Percentiles rank a stretch among this genome's conserved stretches.
phyloP scores from a whole-genome alignment of 768 basidiomycete species.

The Mycena latifolia region DNA sequence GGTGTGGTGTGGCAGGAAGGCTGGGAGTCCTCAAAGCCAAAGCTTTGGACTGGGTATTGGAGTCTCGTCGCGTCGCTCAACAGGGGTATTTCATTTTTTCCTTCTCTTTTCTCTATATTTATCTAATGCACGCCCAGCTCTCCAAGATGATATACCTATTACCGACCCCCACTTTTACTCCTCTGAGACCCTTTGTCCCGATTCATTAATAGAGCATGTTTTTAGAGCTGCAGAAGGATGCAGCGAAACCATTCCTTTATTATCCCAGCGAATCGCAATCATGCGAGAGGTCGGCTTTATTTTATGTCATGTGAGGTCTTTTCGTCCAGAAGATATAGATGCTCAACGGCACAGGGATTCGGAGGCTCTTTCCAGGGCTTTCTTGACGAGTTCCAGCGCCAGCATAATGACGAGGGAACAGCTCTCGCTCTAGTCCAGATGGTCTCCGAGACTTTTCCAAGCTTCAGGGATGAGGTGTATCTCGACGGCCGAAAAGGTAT shows the following conservation, averaged over 20 bases:
- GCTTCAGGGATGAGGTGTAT: slow-evolving; percentile 78
- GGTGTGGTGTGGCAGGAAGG: slow-evolving; percentile 83
- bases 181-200: slow-evolving; percentile 76
- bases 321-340: background rate
- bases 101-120: slow-evolving; percentile 13
- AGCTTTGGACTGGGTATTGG: slow-evolving; percentile 88
- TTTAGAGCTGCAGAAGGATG: slow-evolving; percentile 73
- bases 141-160: slow-evolving; percentile 82
- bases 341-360: slow-evolving; percentile 18
- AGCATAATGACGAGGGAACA: slow-evolving; percentile 67
- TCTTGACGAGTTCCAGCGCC: slow-evolving; percentile 68
- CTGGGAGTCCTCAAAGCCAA: slow-evolving; percentile 66
- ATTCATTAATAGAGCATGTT: slow-evolving; percentile 73
- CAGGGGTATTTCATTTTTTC: slow-evolving; percentile 62
- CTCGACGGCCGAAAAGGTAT: slow-evolving; percentile 72
- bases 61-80: slow-evolving; percentile 87
- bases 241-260: slow-evolving; percentile 75
- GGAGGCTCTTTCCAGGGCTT: slow-evolving; percentile 69
- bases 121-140: slow-evolving; percentile 58
- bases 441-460: slow-evolving; percentile 78
- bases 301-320: slow-evolving; percentile 70
- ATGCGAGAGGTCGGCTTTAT: slow-evolving; percentile 85
- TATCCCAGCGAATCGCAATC: slow-evolving; percentile 77
- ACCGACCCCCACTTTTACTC: slow-evolving; percentile 86
- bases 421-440: slow-evolving; percentile 80